These are phyloP conservation scores for Guillardia theta DNA, from an alignment of 78 protist genomes.

Conservation along the genomic window DNA sequence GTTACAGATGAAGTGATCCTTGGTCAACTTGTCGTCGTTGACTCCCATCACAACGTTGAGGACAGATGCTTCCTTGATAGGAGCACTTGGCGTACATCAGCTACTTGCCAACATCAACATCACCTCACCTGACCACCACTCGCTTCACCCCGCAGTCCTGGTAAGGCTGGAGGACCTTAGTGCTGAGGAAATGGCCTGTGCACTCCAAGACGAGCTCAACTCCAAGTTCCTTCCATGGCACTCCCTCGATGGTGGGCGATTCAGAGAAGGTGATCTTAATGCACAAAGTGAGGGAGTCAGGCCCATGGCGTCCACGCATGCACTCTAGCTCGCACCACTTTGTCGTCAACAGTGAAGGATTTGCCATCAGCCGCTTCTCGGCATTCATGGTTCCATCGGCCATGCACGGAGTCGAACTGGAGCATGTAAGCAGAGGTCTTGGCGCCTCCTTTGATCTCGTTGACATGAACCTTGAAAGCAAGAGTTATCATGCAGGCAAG, in stretches of 20 bases:
- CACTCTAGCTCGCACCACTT: not conserved
- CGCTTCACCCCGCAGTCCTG: constrained; percentile 23
- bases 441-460: constrained; percentile 15
- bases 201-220: constrained; percentile 3
- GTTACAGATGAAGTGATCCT: not conserved
- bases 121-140: constrained; percentile 24
- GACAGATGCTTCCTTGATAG: not conserved
- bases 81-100: not conserved
- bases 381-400: not conserved
- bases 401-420: constrained; percentile 1
- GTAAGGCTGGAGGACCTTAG: not conserved
- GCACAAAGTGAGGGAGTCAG: not conserved
- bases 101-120: too few species aligned
- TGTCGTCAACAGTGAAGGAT: constrained; percentile 28
- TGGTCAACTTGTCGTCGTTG: constrained; percentile 76
- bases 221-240: not conserved
- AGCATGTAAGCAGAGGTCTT: constrained; percentile 19
- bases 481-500: not conserved
- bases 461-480: not conserved
- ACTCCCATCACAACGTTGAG: constrained; percentile 92
- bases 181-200: not conserved
- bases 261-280: not conserved
- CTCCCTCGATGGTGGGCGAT: not conserved
- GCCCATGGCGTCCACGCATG: not conserved
- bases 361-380: not conserved